A percentile compares a stretch with the other conserved stretches of the same genome.
These are phyloP conservation scores for Conticribra guillardii DNA, from an alignment of 108 stramenopile genomes.

Conservation along the genomic window DNA sequence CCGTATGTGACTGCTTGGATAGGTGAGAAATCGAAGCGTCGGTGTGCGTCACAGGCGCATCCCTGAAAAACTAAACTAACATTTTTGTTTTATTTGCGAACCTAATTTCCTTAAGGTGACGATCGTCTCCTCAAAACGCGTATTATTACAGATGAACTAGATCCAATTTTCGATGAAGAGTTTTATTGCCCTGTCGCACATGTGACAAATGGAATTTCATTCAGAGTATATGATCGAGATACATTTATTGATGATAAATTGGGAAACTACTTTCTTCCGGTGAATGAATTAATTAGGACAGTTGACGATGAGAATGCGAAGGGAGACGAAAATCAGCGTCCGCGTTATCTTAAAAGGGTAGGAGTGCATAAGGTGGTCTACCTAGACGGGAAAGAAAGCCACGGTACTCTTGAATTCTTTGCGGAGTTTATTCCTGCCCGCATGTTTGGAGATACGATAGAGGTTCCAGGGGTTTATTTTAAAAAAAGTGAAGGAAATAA, in stretches of 20 bases:
- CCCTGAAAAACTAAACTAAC: too few relatives aligned
- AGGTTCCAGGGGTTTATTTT: slow-evolving; percentile 52
- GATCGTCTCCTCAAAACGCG: slow-evolving; percentile 56
- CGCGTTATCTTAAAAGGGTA: slow-evolving; percentile 47
- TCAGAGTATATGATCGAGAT: slow-evolving; percentile 55
- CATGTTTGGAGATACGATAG: slow-evolving; percentile 31
- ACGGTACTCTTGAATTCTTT: slow-evolving; percentile 50
- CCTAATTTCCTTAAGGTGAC: background rate
- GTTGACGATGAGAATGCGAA: slow-evolving; percentile 24
- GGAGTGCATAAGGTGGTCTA: slow-evolving; percentile 50
- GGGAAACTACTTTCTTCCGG: slow-evolving; percentile 52
- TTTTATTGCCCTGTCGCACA: slow-evolving; percentile 57
- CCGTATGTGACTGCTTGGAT: slow-evolving; percentile 54
- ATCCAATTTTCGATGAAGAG: slow-evolving; percentile 55
- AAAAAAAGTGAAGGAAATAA: slow-evolving; percentile 27
- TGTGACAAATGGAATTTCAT: slow-evolving; percentile 34
- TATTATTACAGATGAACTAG: slow-evolving; percentile 33
- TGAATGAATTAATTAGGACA: slow-evolving; percentile 36
- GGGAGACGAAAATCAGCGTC: slow-evolving; percentile 9
- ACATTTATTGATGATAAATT: slow-evolving; percentile 32
- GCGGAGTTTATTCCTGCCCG: slow-evolving; percentile 49
- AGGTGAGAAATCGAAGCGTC: too few relatives aligned
- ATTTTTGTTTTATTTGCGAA: background rate
- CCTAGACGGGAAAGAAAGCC: slow-evolving; percentile 33
- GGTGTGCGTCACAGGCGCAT: too few relatives aligned